Base-by-base conservation (phyloP, 768 basidiomycete species). In the Cyclocybe cylindracea region DNA sequence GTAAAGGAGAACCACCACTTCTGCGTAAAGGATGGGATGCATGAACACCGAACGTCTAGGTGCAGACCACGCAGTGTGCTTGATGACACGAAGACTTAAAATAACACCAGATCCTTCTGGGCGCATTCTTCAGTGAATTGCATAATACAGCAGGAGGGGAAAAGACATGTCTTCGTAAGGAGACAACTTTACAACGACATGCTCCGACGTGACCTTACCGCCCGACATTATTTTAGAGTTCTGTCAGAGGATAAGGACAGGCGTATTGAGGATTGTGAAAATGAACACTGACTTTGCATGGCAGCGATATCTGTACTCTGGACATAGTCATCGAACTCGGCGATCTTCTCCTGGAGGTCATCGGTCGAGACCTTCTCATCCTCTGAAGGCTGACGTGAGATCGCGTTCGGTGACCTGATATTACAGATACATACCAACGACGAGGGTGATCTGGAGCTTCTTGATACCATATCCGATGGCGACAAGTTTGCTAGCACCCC, bases 401-500 rank as follows among this genome's bases (percentile, higher is more conserved):
- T 10, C 24, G 24, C 5, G 39, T 5, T 48, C n/a, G 52, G 48
- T 31, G 45, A 32, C 45, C 43, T 29, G 39, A 29, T 19, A 33
- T 18, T 44, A 8, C 16, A n/a, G 19, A 50, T 38, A 74, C 80
- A 51, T 53, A 84, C 82, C 79, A 44, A 84, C 70, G 52, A 81
- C 80, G n/a, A 83, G 67, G 3, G 75, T 84, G 51, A 84, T 80
- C 66, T 83, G 97, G 52, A 99, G 84, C 78, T 98, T 99, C 75
- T 77, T 86, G 77, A 99, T 95, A 58, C 81, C 81, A 70, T 87
- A 98, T 50, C 94, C 96, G 61, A 98, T 84, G 42, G 95, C 77
- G 45, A 98, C 94, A 46, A 98, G 79, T 74, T 93, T 95, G 74
- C 88, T 91, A 38, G 84, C 82, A 70, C 97, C 96, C 97, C 97